These are phyloP conservation scores for Coemansia sp. DNA, from an alignment of 192 early-diverging fungal genomes.

Conservation along the genomic window DNA sequence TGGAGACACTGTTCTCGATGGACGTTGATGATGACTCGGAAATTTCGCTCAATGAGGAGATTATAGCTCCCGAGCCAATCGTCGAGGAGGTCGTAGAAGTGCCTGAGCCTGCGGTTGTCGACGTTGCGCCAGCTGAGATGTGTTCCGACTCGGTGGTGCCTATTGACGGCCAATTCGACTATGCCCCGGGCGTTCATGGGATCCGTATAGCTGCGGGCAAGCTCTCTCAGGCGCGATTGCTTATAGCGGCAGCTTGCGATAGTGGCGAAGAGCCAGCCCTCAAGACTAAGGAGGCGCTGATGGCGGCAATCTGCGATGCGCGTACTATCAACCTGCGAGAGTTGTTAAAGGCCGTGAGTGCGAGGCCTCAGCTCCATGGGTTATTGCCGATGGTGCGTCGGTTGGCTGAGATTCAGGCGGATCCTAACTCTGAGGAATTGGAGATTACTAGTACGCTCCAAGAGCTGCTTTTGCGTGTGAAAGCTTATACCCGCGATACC, in stretches of 20 bases:
- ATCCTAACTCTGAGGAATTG: not conserved
- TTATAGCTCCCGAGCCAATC: not conserved
- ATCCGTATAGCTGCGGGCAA: not conserved
- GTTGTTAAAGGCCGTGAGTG: not conserved
- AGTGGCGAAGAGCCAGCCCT: not conserved
- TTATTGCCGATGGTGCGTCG: not conserved
- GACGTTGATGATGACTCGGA: not conserved
- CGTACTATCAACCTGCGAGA: not conserved
- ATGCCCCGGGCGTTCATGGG: not conserved
- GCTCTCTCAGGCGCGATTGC: not conserved
- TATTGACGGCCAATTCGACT: not conserved
- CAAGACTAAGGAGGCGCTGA: not conserved
- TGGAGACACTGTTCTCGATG: not conserved
- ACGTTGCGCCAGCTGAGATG: not conserved
- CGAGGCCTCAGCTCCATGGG: not conserved
- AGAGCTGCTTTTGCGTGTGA: not conserved
- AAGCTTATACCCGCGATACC: not conserved
- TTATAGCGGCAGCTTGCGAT: not conserved
- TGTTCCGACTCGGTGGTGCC: constrained; percentile 2
- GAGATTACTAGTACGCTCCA: not conserved
- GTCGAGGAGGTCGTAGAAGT: not conserved
- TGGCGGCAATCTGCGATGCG: not conserved
- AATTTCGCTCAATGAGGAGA: not conserved
- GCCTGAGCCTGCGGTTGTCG: not conserved
- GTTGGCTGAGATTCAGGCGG: not conserved